Base-by-base conservation (phyloP, 1,284 basidiomycete species). In the Trametes polyzona region DNA sequence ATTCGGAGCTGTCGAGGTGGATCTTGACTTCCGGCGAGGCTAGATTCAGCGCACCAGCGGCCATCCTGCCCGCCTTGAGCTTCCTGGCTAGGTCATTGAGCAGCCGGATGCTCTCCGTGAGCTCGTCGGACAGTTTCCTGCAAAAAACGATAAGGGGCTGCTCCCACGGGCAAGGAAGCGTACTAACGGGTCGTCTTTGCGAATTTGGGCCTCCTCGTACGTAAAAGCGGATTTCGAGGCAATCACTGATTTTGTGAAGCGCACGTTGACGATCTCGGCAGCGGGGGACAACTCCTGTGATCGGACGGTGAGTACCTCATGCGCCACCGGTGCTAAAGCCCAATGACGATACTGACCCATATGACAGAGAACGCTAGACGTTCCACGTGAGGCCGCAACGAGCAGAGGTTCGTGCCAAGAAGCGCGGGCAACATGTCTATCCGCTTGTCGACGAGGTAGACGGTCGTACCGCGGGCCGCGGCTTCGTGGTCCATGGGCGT, bases 1-100 rank as follows among this genome's bases (percentile, higher is more conserved):
- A 92, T 72, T 99, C 97, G 3, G 93, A 79, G 60, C 89, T 95
- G 69, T 97, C 93, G 27, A 99, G 81, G 65, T 98, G 90, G 61
- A 99, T 95, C 73, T 96, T 97, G 71, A 99, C 93, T 78, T 99
- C 96, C 0, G 97, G 96, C 0, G 95, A 98, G 0, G 97, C 96
- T 8, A 99, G 87, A 64, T 98, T 98, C 36, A 99, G 82, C 7
- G 97, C 97, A 32, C 97, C 97, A 0, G 95, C 94, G 11, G 83
- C 87, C 90, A 98, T 98, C 29, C 97, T 84, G 32, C 84, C 84
- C 10, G 84, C 88, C 71, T 90, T 95, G 49, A 99, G 82, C 70
- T 96, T 92, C 70, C 86, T 85, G 0, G 96, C 96, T 7, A 99
- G 81, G 0, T 81, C 73, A 71, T 99, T 99, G 47, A 99, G 86